Base-by-base conservation (phyloP, 2,329 filamentous ascomycete species). In the Byssoonygena ceratinophila region DNA sequence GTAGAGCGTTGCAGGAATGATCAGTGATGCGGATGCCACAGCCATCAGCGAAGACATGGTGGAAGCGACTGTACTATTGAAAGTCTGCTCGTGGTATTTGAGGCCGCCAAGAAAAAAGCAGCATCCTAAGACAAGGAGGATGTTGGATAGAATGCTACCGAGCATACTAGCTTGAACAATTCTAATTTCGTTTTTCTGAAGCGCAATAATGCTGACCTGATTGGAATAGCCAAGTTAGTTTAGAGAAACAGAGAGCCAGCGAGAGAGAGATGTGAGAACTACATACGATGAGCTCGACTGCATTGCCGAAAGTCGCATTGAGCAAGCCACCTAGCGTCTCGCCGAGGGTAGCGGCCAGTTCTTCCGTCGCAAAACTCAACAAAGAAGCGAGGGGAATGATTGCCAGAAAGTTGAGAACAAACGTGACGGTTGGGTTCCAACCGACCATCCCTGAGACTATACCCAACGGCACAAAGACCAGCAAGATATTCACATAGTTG, bases 161-260 rank as follows among this genome's bases (percentile, higher is more conserved):
- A 97, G 82, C 90, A 97, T 97, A 58, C 88, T 94, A 18, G 91
- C 85, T 72, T 97, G 92, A n/a, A 97, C 91, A 59, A 97, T 90
- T 62, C 91, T 83, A 64, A 96, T 94, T 71, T 97, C 85, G 57
- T 82, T 81, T 61, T 92, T 82, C 59, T 76, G 81, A 43, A 98
- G 78, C 16, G 92, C 92, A 58, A 97, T 85, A 60, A 97, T 91
- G 67, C 87, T 94, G 65, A 94, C 87, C 86, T 91, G 64, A 48
- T 46, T 44, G 31, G 20, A 31, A 4, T 31, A 31, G 29, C 7
- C 6, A 43, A 45, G 40, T 18, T 39, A 27, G 32, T 25, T 88
- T n/a, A 34, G 18, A 29, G 6, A 41, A 12, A 14, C 84, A 4
- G 18, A n/a, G 16, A 12, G 11, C 3, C 20, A 18, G 55, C 86